These are phyloP conservation scores for Rhizophagus sp. DNA, from an alignment of 192 early-diverging fungal species.

Conservation along the genomic window DNA sequence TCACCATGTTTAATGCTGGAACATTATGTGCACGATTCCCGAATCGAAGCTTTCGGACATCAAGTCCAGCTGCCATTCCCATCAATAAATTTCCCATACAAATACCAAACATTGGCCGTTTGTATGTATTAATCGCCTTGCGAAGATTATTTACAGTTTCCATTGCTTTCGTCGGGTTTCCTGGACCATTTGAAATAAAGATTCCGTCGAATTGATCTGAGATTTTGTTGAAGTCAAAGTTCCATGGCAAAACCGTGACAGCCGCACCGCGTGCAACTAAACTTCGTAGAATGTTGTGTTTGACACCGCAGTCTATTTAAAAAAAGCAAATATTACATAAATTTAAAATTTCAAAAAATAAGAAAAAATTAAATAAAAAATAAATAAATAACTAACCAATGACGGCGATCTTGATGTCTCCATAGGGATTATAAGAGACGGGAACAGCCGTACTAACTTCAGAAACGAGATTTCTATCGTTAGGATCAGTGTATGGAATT, in stretches of 20 bases:
- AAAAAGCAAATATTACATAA: neutral
- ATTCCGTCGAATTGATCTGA: conserved; percentile 78
- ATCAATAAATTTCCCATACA: conserved; percentile 96
- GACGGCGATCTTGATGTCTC: conserved; percentile 79
- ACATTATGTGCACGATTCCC: conserved; percentile 98
- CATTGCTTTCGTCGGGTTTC: conserved; percentile 69
- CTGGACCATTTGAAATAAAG: conserved; percentile 93
- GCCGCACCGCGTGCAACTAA: conserved; percentile 76
- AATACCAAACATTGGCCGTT: conserved; percentile 93
- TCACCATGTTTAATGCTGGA: conserved; percentile 79
- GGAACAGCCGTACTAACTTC: conserved; percentile 76
- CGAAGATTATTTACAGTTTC: conserved; percentile 78
- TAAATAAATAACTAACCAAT: conserved; percentile 33
- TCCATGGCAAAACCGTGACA: conserved; percentile 88
- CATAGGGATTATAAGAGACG: conserved; percentile 72
- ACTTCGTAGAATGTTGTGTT: conserved; percentile 90
- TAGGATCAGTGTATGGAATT: conserved; percentile 68
- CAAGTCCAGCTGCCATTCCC: conserved; percentile 86
- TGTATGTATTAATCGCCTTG: conserved; percentile 55
- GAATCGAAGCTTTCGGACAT: conserved; percentile 86
- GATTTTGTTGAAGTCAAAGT: conserved; percentile 69
- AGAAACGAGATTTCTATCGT: conserved; percentile 72
- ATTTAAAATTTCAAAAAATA: neutral
- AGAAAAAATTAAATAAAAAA: too few species aligned
- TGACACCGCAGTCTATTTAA: conserved; percentile 80